Conservation (phyloP, 176 grass and related monocot species). For the Musa beccarii region DNA sequence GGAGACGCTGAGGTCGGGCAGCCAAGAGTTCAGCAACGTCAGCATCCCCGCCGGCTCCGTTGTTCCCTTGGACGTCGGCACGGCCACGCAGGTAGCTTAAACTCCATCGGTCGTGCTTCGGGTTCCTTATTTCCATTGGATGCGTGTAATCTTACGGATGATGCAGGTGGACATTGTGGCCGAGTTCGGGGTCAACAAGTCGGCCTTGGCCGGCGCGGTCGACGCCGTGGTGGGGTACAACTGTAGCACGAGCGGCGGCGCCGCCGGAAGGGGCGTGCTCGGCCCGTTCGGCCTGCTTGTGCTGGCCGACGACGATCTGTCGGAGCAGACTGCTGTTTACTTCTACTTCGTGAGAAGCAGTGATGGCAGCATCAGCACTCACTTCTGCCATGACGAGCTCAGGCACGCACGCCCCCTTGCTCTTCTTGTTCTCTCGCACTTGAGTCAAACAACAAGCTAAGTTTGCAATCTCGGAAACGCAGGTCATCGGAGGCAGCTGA, state of each 20-base stretch:
- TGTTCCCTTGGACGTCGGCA: constrained; percentile 43
- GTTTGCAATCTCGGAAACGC: background rate
- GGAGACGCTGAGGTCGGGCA: constrained; percentile 50
- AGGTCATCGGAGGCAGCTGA: constrained; percentile 39
- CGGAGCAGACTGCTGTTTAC: constrained; percentile 73
- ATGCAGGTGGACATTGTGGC: constrained; percentile 77
- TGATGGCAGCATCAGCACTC: constrained; percentile 41
- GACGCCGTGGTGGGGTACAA: constrained; percentile 41
- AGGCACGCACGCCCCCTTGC: constrained; percentile 23
- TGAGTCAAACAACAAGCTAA: too few species aligned
- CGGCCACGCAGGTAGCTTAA: constrained; percentile 41
- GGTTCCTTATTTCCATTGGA: background rate
- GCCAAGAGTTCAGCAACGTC: constrained; percentile 35
- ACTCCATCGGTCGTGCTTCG: background rate
- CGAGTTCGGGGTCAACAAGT: constrained; percentile 41
- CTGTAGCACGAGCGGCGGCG: constrained; percentile 60
- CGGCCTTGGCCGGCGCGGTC: constrained; percentile 11
- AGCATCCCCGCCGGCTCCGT: constrained; percentile 33
- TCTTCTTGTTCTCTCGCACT: too few species aligned
- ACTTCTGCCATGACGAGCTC: constrained; percentile 91
- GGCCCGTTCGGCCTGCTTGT: constrained; percentile 92
- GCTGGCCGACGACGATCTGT: constrained; percentile 45
- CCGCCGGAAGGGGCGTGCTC: constrained; percentile 41
- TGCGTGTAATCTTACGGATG: background rate
- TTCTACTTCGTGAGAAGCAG: constrained; percentile 48